phyloP scores from a whole-genome alignment of 75 land plant species.

The Adiantum capillusveneris region DNA sequence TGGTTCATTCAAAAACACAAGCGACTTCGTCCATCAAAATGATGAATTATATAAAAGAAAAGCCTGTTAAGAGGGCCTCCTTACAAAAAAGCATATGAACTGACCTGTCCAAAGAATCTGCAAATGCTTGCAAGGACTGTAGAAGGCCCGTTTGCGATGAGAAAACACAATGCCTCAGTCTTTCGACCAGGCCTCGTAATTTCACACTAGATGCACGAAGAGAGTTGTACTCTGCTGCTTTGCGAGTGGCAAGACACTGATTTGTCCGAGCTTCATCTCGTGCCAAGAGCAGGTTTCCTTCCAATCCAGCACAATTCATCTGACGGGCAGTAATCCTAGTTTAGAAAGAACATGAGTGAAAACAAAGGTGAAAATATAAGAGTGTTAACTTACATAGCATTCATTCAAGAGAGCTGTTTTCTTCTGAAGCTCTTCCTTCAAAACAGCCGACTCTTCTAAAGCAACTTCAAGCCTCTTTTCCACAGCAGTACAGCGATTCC shows the following conservation, averaged over 20 bases:
- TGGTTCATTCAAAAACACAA: not conserved
- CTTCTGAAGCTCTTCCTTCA: conserved; percentile 59
- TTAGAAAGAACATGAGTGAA: not conserved
- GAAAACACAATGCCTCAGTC: conserved; percentile 59
- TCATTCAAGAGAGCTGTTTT: conserved; percentile 76
- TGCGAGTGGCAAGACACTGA: conserved; percentile 85
- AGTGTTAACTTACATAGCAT: conserved; percentile 59
- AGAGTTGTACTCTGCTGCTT: conserved; percentile 81
- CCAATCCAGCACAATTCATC: conserved; percentile 97
- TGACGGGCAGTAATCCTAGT: conserved; percentile 6
- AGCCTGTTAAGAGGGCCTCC: too few species aligned
- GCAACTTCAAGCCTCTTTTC: conserved; percentile 48
- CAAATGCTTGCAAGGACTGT: conserved; percentile 65
- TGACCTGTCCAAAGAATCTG: conserved; percentile 87
- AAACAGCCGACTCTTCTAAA: conserved; percentile 44
- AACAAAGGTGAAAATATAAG: not conserved
- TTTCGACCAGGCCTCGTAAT: conserved; percentile 70
- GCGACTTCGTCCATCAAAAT: too few species aligned
- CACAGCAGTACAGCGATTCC: conserved; percentile 31
- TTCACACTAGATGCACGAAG: conserved; percentile 78
- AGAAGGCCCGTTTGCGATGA: conserved; percentile 51
- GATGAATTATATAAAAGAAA: too few species aligned
- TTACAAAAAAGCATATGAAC: conserved; percentile 4
- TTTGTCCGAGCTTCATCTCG: conserved; percentile 92
- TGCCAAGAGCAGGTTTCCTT: conserved; percentile 88